Base-by-base conservation (phyloP, 164 flowering plant genomes). In the Piper longum region DNA sequence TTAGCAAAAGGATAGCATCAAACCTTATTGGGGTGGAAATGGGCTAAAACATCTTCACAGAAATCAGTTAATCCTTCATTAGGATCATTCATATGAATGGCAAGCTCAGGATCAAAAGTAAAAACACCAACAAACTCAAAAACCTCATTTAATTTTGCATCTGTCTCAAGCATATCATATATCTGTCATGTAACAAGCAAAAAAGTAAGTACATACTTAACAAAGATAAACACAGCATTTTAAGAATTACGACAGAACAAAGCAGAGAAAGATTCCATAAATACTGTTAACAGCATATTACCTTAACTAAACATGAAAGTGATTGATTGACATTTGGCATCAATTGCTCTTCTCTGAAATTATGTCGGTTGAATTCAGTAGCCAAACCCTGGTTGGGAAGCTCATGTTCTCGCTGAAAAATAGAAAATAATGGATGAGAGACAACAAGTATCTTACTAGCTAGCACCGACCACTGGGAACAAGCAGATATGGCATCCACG, bases 91-190 rank as follows among this genome's bases (percentile, higher is more conserved):
- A 61, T 69, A 26, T 73, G 79, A 26, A 40, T 64, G 11, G 71
- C 52, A 62, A 66, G 68, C 64, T 85, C 92, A 18, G 82, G 72
- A 71, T 86, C 85, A 70, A 76, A 88, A 56, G 88, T 85, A 65
- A 86, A 74, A 70, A 93, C 80, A 40, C 98, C 97, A 76, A 93
- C 66, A 72, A 93, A 93, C 79, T 93, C 98, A 81, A 85, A 78
- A 68, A 88, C 78, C 40, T 93, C 97, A 78, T 93, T 89, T 57
- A 93, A 81, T 79, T 88, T 88, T 68, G 86, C 64, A 43, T 88
- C 96, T 66, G 85, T 74, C 73, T 93, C 96, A 9, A 77, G 80
- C 54, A 79, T 55, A 73, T 93, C 96, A 76, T 93, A 93, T 61
- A 90, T 71, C 98, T 93, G 89, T 71, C 74, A 4, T 43, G 66